Base-by-base conservation (phyloP, 1,139 yeast species). In the Saccharomycopsis hybrid region DNA sequence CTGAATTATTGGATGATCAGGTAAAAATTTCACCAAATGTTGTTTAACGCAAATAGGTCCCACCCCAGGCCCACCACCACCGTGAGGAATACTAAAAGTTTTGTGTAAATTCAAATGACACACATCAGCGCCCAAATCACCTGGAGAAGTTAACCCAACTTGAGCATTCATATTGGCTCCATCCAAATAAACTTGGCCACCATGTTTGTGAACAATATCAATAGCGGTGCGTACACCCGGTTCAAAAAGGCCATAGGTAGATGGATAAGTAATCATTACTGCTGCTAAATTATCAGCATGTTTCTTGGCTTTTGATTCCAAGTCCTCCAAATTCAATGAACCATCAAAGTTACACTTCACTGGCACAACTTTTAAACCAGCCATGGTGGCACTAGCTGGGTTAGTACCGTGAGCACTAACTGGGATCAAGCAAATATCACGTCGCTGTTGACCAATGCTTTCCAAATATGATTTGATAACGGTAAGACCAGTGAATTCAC, bases 81-180 rank as follows among this genome's bases (percentile, higher is more conserved):
- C 98, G 65, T 92, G 98, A 55, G 96, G 95, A 64, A 92, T 89
- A 46, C 97, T 92, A 73, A 92, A 92, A 1, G 98, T 92, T 72
- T 92, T 92, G 74, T 92, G 98, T 64, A 92, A 75, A 66, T 92
- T 92, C 71, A 92, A 77, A 64, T 92, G 98, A 69, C 98, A 92
- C 44, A 92, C 97, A 69, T 92, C 98, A n/a, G 97, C 97, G 49
- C 97, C 97, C 61, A 92, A 74, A 64, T 89, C 97, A 54, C 97
- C 98, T 13, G 98, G 98, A 9, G 96, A 86, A 0, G 97, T 92
- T 56, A 92, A 75, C 30, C 98, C 98, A 50, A 92, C 96, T 69
- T 92, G 98, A 0, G 98, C 98, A 65, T 92, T 92, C 98, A 92
- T 92, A 69, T 92, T 92, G 55, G 98, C 98, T 65, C 98, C 98